Conservation (phyloP, 305 asterid genomes). For the Ajuga reptans region DNA sequence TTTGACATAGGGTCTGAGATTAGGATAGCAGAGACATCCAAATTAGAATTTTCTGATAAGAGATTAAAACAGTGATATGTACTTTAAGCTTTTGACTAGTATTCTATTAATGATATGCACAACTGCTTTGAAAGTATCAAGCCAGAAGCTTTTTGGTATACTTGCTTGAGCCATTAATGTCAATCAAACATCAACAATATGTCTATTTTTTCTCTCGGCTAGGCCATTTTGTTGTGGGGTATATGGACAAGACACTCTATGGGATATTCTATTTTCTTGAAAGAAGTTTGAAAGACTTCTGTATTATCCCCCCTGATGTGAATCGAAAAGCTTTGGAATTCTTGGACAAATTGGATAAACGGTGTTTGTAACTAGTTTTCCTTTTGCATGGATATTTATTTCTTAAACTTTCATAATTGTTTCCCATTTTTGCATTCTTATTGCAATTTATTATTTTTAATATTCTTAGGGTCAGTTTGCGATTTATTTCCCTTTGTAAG, state of each 20-base stretch:
- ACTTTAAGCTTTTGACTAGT: background rate
- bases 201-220: background rate
- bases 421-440: too few relatives aligned
- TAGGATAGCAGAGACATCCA: background rate
- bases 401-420: too few relatives aligned
- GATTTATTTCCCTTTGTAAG: too few relatives aligned
- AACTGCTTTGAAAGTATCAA: background rate
- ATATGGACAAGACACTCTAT: background rate
- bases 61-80: background rate
- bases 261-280: background rate
- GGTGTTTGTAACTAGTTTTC: too few relatives aligned
- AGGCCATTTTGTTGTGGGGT: background rate
- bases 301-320: background rate
- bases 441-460: too few relatives aligned
- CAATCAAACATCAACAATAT: background rate
- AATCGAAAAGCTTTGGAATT: too few relatives aligned
- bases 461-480: too few relatives aligned
- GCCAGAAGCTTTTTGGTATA: fast-evolving
- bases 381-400: too few relatives aligned
- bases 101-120: background rate
- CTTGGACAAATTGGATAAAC: too few relatives aligned
- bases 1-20: background rate
- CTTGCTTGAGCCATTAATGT: background rate
- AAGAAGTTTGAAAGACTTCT: background rate
- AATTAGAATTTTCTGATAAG: background rate